A percentile compares a stretch with the other conserved stretches of the same genome.
Evolutionary conservation across 768 basidiomycete species (phyloP).

Genomic region (Suillus alpinus): DNA sequence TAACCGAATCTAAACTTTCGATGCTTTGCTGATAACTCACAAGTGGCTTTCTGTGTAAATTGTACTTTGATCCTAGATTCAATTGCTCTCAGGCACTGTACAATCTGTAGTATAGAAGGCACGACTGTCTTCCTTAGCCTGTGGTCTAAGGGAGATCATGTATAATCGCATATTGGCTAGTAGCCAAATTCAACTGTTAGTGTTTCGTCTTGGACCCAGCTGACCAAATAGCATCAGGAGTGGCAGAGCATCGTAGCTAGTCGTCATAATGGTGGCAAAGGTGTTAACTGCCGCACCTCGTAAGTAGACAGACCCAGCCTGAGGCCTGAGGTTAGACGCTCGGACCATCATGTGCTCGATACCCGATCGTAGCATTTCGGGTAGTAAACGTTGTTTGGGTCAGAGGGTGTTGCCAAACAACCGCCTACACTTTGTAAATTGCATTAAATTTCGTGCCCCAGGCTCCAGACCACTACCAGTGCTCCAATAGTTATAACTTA

Average conservation of each 20-base stretch:
- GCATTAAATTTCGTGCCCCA: not conserved
- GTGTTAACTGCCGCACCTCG: not conserved
- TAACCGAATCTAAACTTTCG: not conserved
- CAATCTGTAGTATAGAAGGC: not conserved
- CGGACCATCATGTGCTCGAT: no score
- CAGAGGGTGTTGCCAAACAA: conserved; percentile 3
- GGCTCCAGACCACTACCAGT: not conserved
- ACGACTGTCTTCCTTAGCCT: not conserved
- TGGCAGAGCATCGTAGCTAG: not conserved
- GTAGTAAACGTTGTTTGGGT: not conserved
- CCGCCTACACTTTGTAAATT: not conserved
- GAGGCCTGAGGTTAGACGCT: no score
- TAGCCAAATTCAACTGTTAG: not conserved
- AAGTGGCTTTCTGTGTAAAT: not conserved
- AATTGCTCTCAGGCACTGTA: not conserved
- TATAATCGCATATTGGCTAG: not conserved
- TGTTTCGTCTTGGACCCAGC: no score
- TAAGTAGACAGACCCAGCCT: not conserved
- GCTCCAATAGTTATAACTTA: not conserved
- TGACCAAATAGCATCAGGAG: not conserved
- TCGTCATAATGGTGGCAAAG: not conserved
- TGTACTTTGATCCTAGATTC: not conserved
- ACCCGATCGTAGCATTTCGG: not conserved
- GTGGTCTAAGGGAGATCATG: not conserved
- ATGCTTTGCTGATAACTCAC: not conserved